A percentile compares a stretch with the other conserved stretches of the same genome.
Evolutionary conservation across 2,329 filamentous ascomycete species (phyloP).

Genomic region (Shiraia bambusicola): DNA sequence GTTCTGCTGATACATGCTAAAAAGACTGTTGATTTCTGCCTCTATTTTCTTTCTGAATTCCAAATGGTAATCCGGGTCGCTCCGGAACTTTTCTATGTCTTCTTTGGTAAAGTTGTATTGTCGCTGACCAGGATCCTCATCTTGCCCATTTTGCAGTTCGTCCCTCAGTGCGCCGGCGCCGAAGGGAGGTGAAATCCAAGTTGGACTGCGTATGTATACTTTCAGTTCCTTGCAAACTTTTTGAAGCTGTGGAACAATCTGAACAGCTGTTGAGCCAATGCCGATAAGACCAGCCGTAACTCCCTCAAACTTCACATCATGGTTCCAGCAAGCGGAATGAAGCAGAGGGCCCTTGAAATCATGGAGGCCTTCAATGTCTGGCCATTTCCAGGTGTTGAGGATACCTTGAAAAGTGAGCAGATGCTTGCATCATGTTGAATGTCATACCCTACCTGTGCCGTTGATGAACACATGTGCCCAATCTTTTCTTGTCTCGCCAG

Average conservation of each 20-base stretch:
- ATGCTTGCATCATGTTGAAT: conserved; percentile 22
- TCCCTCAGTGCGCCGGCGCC: conserved; percentile 38
- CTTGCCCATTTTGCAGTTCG: conserved; percentile 38
- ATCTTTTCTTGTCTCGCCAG: conserved; percentile 36
- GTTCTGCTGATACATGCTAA: conserved; percentile 55
- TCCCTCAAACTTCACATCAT: conserved; percentile 39
- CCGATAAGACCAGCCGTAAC: conserved; percentile 39
- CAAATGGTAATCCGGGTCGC: conserved; percentile 59
- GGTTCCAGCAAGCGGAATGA: conserved; percentile 49
- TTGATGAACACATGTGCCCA: conserved; percentile 48
- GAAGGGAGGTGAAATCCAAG: conserved; percentile 46
- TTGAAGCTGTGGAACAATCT: conserved; percentile 44
- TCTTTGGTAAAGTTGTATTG: conserved; percentile 53
- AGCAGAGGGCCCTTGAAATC: conserved; percentile 48
- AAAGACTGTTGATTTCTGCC: conserved; percentile 54
- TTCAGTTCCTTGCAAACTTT: conserved; percentile 39
- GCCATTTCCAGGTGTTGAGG: conserved; percentile 50
- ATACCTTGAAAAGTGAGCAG: conserved; percentile 45
- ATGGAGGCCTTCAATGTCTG: conserved; percentile 46
- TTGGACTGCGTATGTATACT: conserved; percentile 43
- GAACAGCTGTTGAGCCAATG: conserved; percentile 37
- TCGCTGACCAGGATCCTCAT: conserved; percentile 44
- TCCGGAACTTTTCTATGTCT: conserved; percentile 57
- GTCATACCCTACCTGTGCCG: conserved; percentile 41
- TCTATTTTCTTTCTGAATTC: conserved; percentile 53